Evolutionary conservation across 108 stramenopile genomes (phyloP), one percentile per base, ranked within the genome.

Genomic region (Cyclotella cryptica): DNA sequence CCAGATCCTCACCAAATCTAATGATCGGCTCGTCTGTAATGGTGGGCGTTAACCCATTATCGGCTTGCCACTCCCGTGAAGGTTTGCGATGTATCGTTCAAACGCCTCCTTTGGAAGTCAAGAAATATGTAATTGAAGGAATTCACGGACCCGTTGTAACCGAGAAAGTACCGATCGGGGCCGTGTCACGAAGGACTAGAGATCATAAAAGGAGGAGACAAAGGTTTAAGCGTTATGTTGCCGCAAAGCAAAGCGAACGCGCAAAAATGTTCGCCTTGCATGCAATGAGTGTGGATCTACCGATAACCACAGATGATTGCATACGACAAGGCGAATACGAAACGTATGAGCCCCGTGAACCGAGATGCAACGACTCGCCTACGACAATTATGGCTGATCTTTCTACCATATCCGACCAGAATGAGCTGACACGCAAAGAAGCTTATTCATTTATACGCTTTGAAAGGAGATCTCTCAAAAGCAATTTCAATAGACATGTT

Each of bases 201-300:
- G 30, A 47, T 43, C 14, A 12, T 15, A 46, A 24, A 44, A 52
- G 49, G 55, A 79, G n/a, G 18, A 71, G 64, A 13, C 29, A 59
- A 41, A 71, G 46, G 28, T 71, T 71, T 29, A 47, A 79, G 55
- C 69, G 47, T 10, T 79, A 51, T 47, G 64, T 71, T 58, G 78
- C 78, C 40, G 69, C 70, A 9, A 79, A 71, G 54, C 78, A 79
- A 66, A 71, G 47, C 21, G 60, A 71, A 21, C 61, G 78, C 41
- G 53, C 52, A 10, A 57, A 64, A 39, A 46, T 61, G 21, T 58
- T 71, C 29, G 18, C 40, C 22, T 68, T 10, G 19, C 10, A 47
- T 39, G 21, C 24, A 27, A 60, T 47, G 15, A 41, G 28, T 27
- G 24, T 35, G 19, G 24, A 57, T 9, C 70, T 42, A 57, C n/a